phyloP scores from a whole-genome alignment of 1,284 basidiomycete genomes.

The Austroboletus niveus region DNA sequence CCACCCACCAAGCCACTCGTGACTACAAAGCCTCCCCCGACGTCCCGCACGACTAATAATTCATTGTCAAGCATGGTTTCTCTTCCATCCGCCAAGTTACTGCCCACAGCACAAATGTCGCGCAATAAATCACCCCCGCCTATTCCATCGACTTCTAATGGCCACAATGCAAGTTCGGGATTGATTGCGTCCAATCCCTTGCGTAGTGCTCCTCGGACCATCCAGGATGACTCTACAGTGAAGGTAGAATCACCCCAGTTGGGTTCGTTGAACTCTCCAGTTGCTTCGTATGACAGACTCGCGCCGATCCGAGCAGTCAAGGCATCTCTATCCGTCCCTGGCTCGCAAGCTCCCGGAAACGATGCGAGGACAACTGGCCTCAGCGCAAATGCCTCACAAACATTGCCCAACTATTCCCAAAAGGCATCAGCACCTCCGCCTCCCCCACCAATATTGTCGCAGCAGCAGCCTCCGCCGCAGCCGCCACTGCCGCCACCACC shows the following conservation, averaged over 20 bases:
- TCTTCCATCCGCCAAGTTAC: not conserved
- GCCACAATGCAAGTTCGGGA: not conserved
- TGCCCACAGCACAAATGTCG: not conserved
- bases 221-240: conserved; percentile 11
- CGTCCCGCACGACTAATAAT: conserved; percentile 19
- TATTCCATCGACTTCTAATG: not conserved
- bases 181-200: not conserved
- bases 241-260: conserved; percentile 24
- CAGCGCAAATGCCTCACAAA: not conserved
- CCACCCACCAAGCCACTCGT: not conserved
- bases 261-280: conserved; percentile 11
- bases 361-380: conserved; percentile 1
- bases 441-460: not conserved
- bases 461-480: conserved; percentile 1
- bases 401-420: conserved; percentile 1
- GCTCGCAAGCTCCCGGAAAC: conserved; percentile 4
- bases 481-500: not conserved
- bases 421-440: not conserved
- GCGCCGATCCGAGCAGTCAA: conserved; percentile 35
- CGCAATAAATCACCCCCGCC: not conserved
- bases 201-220: not conserved
- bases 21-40: conserved; percentile 1
- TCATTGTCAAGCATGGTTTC: conserved; percentile 13
- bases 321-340: conserved; percentile 19
- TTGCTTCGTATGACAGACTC: conserved; percentile 21